Evolutionary conservation across 2,329 filamentous ascomycete species (phyloP).

Genomic region (Drechslerella dactyloides): DNA sequence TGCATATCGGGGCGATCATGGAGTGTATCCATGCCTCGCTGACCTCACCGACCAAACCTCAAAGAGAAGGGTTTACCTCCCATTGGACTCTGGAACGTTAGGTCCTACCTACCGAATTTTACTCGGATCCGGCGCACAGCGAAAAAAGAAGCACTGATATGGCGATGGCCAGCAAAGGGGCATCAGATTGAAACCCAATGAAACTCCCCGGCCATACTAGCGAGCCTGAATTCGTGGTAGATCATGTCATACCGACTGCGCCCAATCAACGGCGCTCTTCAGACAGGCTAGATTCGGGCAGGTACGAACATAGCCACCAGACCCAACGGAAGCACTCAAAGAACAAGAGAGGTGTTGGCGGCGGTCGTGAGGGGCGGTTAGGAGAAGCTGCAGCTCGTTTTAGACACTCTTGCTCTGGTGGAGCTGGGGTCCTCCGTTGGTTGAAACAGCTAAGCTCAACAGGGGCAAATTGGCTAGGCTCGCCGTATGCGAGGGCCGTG

Average conservation of each 20-base stretch:
- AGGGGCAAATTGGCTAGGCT: conserved; percentile 39
- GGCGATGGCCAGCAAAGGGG: conserved; percentile 24
- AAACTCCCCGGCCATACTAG: conserved; percentile 45
- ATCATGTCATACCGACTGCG: conserved; percentile 29
- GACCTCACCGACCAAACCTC: conserved; percentile 21
- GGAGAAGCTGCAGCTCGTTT: conserved; percentile 35
- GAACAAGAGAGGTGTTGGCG: conserved; percentile 35
- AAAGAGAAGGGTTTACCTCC: conserved; percentile 25
- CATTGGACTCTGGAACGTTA: conserved; percentile 18
- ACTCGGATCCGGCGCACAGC: not conserved
- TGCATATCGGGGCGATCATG: conserved; percentile 24
- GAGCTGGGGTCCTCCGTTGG: conserved; percentile 37
- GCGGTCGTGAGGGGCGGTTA: conserved; percentile 32
- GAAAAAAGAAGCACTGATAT: conserved; percentile 27
- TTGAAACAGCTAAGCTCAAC: conserved; percentile 40
- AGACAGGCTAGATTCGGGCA: conserved; percentile 32
- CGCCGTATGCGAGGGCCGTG: conserved; percentile 8
- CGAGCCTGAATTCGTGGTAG: conserved; percentile 34
- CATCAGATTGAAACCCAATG: conserved; percentile 50
- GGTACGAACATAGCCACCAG: conserved; percentile 29
- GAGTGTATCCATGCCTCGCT: conserved; percentile 48
- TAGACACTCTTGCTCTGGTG: conserved; percentile 24
- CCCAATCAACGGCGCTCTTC: conserved; percentile 37
- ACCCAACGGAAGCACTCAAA: conserved; percentile 12
- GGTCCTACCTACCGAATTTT: conserved; percentile 33